Percentiles rank a stretch among this genome's conserved stretches.
These are phyloP conservation scores for Penicillium alfredii DNA, from an alignment of 495 filamentous ascomycete species.

Conservation along the genomic window DNA sequence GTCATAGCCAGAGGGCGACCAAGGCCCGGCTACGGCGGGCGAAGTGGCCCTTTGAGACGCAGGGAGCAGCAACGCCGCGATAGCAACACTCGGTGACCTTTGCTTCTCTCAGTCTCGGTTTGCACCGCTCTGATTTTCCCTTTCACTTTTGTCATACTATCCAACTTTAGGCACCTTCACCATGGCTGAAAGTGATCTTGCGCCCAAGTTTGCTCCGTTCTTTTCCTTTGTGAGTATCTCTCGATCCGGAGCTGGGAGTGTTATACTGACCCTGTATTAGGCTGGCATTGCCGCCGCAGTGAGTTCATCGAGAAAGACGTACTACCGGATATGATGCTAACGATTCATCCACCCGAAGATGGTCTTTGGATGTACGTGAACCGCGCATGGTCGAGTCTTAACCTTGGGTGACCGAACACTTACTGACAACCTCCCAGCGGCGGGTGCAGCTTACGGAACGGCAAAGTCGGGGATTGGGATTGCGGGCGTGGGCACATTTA, in stretches of 20 bases:
- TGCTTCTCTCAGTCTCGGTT: conserved; percentile 4
- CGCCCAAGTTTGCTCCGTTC: conserved; percentile 93
- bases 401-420: conserved; percentile 6
- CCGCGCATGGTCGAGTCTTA: conserved; percentile 10
- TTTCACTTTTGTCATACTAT: not conserved
- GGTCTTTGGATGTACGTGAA: conserved; percentile 79
- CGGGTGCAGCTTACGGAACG: conserved; percentile 94
- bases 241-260: conserved; percentile 7
- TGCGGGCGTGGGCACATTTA: conserved; percentile 84
- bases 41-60: conserved; percentile 18
- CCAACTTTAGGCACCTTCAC: conserved; percentile 14
- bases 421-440: conserved; percentile 55
- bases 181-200: conserved; percentile 64
- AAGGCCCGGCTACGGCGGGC: conserved; percentile 19
- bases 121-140: conserved; percentile 3
- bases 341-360: conserved; percentile 41
- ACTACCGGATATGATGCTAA: conserved; percentile 17
- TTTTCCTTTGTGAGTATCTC: conserved; percentile 78
- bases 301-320: conserved; percentile 46
- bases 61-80: conserved; percentile 10
- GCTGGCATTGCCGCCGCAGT: conserved; percentile 87
- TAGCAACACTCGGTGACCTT: no score
- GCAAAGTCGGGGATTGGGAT: conserved; percentile 97
- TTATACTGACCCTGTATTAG: conserved; percentile 45
- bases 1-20: conserved; percentile 12